These are phyloP conservation scores for Hypomyces perniciosus DNA, from an alignment of 2,329 filamentous ascomycete species.

Conservation along the genomic window DNA sequence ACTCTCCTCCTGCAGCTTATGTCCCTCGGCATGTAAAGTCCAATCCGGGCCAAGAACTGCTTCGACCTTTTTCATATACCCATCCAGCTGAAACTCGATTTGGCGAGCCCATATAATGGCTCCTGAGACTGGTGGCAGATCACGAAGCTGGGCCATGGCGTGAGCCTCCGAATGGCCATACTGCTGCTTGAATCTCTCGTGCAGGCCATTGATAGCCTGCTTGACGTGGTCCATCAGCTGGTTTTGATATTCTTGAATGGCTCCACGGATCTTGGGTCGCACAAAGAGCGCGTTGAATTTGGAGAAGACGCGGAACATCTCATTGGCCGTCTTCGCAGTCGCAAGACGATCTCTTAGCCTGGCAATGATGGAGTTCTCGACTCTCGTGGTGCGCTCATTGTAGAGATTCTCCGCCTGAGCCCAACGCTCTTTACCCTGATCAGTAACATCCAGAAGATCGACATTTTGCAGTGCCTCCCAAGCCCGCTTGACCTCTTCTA, in stretches of 20 bases:
- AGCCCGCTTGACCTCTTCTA: conserved; percentile 90
- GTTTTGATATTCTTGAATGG: conserved; percentile 96
- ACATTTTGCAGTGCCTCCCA: conserved; percentile 93
- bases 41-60: conserved; percentile 93
- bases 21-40: conserved; percentile 89
- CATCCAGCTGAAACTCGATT: conserved; percentile 91
- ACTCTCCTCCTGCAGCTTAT: conserved; percentile 87
- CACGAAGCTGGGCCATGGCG: conserved; percentile 94
- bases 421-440: conserved; percentile 86
- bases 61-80: conserved; percentile 99
- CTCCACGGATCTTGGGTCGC: conserved; percentile 95
- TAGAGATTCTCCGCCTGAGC: conserved; percentile 92
- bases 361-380: conserved; percentile 98
- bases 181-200: conserved; percentile 97
- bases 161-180: conserved; percentile 98
- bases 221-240: conserved; percentile 98
- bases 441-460: conserved; percentile 86
- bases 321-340: conserved; percentile 93
- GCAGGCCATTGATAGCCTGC: conserved; percentile 84
- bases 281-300: conserved; percentile 99
- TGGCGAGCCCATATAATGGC: conserved; percentile 97
- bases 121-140: conserved; percentile 90
- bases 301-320: conserved; percentile 99
- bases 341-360: conserved; percentile 85
- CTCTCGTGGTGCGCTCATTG: conserved; percentile 92